Evolutionary conservation across 192 early-diverging fungal genomes (phyloP), one percentile per base, ranked within the genome.

Genomic region (Backusella mclennaniae): DNA sequence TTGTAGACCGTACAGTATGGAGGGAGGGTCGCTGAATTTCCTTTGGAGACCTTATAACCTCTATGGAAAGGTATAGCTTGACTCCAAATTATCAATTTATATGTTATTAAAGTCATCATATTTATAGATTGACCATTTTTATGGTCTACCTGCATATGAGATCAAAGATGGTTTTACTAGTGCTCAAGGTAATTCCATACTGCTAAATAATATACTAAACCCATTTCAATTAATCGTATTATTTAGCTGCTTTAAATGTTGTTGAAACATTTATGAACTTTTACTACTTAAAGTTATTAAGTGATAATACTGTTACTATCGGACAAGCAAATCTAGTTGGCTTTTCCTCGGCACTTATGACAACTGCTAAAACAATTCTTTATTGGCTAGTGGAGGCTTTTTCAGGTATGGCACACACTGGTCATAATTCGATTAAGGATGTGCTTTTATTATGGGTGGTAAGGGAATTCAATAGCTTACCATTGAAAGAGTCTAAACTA

Each of bases 21-120:
- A 56, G 41, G 75, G 78, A 26, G 82, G 82, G 12, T 23, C 46
- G 29, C 72, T 76, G 14, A 71, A 74, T 44, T 76, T 63, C 31
- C 21, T 83, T 52, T 83, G 78, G 78, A 53, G 44, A 31, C 82
- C 82, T 1, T 83, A 83, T 42, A 77, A 80, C 23, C 52, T 83
- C 3, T 83, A 83, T 67, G 82, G 49, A 31, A 79, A 46, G 76
- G 82, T 80, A 74, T 35, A 17, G 11, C 26, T 23, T 19, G 31
- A 2, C 5, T 31, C 15, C 23, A 26, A 0, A 33, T 33, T 26
- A 35, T 52, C 17, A 53, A 21, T 23, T 31, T 52, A 46, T 31
- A 31, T 21, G 3, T 17, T 33, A 21, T 15, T 19, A 31, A 70
- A 26, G 7, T 29, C 56, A 3, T 63, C 26, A 29, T 63, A 29